Evolutionary conservation across 129 eudicot species (phyloP).

Genomic region (Chrysanthemum lavandulifolium): DNA sequence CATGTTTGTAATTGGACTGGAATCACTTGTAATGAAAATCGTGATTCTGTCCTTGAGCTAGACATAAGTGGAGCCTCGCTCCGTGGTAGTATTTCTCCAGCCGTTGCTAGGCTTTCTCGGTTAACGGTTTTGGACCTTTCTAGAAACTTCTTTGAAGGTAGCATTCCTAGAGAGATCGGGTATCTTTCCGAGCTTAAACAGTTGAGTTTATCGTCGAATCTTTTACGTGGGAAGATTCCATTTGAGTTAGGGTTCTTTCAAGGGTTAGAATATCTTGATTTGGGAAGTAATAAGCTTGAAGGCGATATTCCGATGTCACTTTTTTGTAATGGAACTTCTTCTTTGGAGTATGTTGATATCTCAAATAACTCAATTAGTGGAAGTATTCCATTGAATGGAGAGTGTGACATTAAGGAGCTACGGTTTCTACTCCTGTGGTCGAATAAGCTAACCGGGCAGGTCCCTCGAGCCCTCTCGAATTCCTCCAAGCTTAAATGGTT

Average conservation of each 20-base stretch:
- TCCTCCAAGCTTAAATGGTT: conserved; percentile 79
- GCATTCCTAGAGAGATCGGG: conserved; percentile 61
- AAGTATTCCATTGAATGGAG: conserved; percentile 46
- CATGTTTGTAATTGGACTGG: conserved; percentile 76
- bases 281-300: conserved; percentile 60
- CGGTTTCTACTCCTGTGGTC: conserved; percentile 78
- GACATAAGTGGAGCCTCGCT: conserved; percentile 60
- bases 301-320: conserved; percentile 64
- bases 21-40: conserved; percentile 45
- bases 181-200: conserved; percentile 47
- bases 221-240: conserved; percentile 59
- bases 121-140: conserved; percentile 71
- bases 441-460: conserved; percentile 52
- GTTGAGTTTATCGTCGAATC: conserved; percentile 69
- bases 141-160: conserved; percentile 58
- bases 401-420: conserved; percentile 52
- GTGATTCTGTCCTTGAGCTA: conserved; percentile 45
- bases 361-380: conserved; percentile 80
- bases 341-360: conserved; percentile 70
- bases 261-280: conserved; percentile 56
- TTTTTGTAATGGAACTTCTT: conserved; percentile 63
- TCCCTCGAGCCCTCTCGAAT: conserved; percentile 61
- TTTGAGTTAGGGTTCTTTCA: conserved; percentile 49
- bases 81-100: conserved; percentile 62
- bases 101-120: conserved; percentile 45